phyloP scores from a whole-genome alignment of 2,329 filamentous ascomycete species.

The Coleophoma crateriformis region DNA sequence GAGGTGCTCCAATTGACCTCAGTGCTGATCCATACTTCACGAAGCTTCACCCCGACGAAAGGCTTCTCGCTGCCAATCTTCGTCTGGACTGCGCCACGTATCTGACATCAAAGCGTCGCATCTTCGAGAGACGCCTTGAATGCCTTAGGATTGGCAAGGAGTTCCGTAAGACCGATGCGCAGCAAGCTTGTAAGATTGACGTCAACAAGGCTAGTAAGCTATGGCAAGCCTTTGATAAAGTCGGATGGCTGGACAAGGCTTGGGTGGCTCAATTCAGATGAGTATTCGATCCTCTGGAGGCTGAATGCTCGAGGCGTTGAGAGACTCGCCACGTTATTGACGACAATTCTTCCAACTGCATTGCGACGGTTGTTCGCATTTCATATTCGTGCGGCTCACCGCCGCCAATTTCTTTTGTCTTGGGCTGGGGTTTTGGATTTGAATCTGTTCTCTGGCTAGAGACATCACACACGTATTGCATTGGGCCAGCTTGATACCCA shows the following conservation, averaged over 20 bases:
- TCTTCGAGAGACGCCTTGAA: constrained; percentile 73
- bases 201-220: constrained; percentile 96
- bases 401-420: constrained; percentile 11
- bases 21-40: constrained; percentile 63
- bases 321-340: background rate
- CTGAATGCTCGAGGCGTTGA: too few relatives aligned
- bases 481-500: constrained; percentile 25
- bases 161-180: constrained; percentile 91
- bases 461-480: constrained; percentile 15
- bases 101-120: constrained; percentile 85
- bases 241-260: constrained; percentile 64
- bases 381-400: constrained; percentile 12
- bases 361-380: constrained; percentile 17
- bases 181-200: constrained; percentile 96
- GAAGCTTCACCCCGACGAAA: constrained; percentile 73
- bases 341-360: constrained; percentile 8
- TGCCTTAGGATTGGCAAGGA: constrained; percentile 66
- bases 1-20: constrained; percentile 73
- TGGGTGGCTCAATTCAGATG: constrained; percentile 9
- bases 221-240: constrained; percentile 82
- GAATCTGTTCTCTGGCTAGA: constrained; percentile 5
- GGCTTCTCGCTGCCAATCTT: constrained; percentile 70
- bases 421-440: constrained; percentile 8
- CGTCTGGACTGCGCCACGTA: constrained; percentile 85
- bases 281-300: too few relatives aligned